Evolutionary conservation across 1,139 yeast species (phyloP).

Genomic region (Yamadazyma mexicana): DNA sequence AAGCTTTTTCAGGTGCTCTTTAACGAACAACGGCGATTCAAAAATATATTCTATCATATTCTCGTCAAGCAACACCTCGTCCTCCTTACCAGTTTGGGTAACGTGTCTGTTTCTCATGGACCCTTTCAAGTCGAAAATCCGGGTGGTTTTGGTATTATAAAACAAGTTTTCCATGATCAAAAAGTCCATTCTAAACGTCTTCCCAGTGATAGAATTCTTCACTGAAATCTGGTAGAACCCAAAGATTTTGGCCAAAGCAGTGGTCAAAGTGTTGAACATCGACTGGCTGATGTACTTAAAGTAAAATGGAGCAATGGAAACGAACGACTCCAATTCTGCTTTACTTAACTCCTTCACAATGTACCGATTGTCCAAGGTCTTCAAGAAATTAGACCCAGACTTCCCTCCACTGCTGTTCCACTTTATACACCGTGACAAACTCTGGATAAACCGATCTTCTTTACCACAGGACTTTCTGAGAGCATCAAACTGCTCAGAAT

Average conservation of each 20-base stretch:
- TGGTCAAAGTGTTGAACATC: conserved; percentile 89
- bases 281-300: conserved; percentile 96
- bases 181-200: conserved; percentile 82
- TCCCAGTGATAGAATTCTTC: conserved; percentile 73
- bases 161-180: conserved; percentile 95
- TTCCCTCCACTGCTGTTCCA: conserved; percentile 98
- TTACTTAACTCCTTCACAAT: conserved; percentile 88
- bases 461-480: conserved; percentile 82
- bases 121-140: conserved; percentile 95
- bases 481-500: conserved; percentile 96
- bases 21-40: conserved; percentile 91
- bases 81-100: conserved; percentile 91
- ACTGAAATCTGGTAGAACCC: conserved; percentile 95
- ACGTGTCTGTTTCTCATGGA: conserved; percentile 98
- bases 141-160: conserved; percentile 75
- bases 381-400: conserved; percentile 90
- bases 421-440: conserved; percentile 87
- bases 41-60: conserved; percentile 98
- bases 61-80: conserved; percentile 92
- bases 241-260: conserved; percentile 89
- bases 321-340: conserved; percentile 88
- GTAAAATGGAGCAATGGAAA: conserved; percentile 93
- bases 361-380: conserved; percentile 86
- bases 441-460: conserved; percentile 75
- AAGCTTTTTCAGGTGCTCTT: conserved; percentile 86